phyloP scores from a whole-genome alignment of 371 early-diverging fungal species.

The Rhizopus sp. region DNA sequence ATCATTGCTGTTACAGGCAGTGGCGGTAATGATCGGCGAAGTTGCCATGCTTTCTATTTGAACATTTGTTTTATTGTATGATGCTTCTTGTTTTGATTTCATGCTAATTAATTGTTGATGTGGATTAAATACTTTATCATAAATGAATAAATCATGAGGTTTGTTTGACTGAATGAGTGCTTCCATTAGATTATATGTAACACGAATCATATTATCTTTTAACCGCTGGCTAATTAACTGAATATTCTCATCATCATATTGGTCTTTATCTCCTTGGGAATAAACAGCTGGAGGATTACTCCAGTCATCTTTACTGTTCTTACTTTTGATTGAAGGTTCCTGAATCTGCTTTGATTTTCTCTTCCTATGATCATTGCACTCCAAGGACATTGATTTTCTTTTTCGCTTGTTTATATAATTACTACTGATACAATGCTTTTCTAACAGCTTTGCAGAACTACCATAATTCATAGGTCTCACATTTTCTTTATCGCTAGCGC shows the following conservation, averaged over 20 bases:
- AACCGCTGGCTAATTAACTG: conserved; percentile 5
- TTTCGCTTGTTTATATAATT: no score
- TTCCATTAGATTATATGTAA: conserved; percentile 7
- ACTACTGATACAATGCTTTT: no score
- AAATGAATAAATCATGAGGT: conserved; percentile 9
- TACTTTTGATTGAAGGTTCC: no score
- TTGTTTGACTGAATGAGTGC: conserved; percentile 2
- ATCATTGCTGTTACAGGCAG: neutral
- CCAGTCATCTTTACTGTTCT: no score
- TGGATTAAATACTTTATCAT: conserved; percentile 5
- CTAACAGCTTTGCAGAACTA: no score
- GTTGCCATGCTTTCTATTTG: neutral
- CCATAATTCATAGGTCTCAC: no score
- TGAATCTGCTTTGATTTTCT: no score
- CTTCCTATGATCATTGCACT: no score
- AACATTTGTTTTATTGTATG: neutral
- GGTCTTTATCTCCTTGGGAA: neutral
- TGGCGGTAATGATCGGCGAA: neutral
- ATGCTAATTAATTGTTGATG: neutral
- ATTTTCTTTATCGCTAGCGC: no score
- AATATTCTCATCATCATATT: neutral
- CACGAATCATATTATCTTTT: conserved; percentile 15
- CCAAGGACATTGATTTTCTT: no score
- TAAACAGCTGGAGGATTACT: neutral
- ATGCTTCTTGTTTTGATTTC: neutral